Evolutionary conservation across 441 rosid species (phyloP).

Genomic region (Dalechampia spathulata): DNA sequence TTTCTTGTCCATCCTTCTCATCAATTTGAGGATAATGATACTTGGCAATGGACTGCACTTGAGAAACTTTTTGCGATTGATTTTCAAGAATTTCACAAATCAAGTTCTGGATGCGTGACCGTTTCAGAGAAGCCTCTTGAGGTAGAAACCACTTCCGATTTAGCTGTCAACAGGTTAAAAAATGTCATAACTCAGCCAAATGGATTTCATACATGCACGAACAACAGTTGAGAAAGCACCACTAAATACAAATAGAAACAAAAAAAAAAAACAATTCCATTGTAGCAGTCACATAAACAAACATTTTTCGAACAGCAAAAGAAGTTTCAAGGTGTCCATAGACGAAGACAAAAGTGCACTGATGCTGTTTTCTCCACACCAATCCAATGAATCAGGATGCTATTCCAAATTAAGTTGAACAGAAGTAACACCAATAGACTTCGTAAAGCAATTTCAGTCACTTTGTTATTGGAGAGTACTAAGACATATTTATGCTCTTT

Average conservation of each 20-base stretch:
- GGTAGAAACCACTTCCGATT: conserved; percentile 64
- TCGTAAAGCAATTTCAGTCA: no score
- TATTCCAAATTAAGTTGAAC: no score
- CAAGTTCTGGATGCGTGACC: conserved; percentile 39
- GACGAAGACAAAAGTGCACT: no score
- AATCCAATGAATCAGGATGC: no score
- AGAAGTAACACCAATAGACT: no score
- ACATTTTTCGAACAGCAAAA: neutral
- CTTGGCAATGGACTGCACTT: conserved; percentile 18
- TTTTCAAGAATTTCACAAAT: conserved; percentile 43
- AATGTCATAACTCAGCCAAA: neutral
- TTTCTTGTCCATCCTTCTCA: conserved; percentile 22
- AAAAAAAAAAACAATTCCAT: neutral
- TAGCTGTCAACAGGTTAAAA: conserved; percentile 39
- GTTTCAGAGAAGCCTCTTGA: conserved; percentile 62
- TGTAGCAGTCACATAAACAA: neutral
- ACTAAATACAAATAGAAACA: neutral
- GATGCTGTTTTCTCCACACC: no score
- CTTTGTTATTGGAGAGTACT: no score
- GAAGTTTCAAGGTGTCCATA: no score
- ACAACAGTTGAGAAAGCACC: neutral
- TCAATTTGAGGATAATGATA: conserved; percentile 15
- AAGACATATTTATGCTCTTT: no score
- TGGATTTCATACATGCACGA: no score
- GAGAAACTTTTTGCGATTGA: conserved; percentile 20